Evolutionary conservation across 2,329 filamentous ascomycete species (phyloP).

Genomic region (Sporothrix inflata): DNA sequence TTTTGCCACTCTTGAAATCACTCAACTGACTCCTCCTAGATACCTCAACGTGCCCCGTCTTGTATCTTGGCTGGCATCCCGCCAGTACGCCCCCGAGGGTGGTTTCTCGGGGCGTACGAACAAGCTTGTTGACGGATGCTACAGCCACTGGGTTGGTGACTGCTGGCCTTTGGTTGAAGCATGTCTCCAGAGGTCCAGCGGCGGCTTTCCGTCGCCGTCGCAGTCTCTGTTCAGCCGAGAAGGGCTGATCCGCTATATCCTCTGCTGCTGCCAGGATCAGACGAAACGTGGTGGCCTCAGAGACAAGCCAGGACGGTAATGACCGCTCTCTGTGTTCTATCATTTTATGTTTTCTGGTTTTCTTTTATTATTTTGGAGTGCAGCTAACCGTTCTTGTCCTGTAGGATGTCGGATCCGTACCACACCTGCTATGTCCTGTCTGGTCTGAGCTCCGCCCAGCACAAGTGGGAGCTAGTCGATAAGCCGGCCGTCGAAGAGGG

Average conservation of each 20-base stretch:
- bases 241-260: conserved; percentile 84
- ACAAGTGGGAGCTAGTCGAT: conserved; percentile 58
- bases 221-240: conserved; percentile 75
- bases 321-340: conserved; percentile 36
- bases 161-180: conserved; percentile 93
- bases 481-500: conserved; percentile 35
- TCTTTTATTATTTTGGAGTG: not conserved
- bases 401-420: conserved; percentile 79
- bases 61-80: conserved; percentile 83
- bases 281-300: conserved; percentile 75
- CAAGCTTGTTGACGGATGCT: conserved; percentile 97
- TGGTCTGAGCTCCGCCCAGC: conserved; percentile 80
- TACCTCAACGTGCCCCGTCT: conserved; percentile 77
- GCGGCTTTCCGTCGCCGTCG: conserved; percentile 39
- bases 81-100: conserved; percentile 88
- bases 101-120: conserved; percentile 94
- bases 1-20: not conserved
- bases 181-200: conserved; percentile 54
- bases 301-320: conserved; percentile 91
- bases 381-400: conserved; percentile 8
- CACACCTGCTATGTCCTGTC: conserved; percentile 91
- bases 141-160: conserved; percentile 95
- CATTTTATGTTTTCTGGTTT: conserved; percentile 28
- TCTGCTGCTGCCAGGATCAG: conserved; percentile 82
- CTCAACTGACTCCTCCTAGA: conserved; percentile 47